Conservation (phyloP, 2,329 filamentous ascomycete genomes). For the Shiraia bambusicola region DNA sequence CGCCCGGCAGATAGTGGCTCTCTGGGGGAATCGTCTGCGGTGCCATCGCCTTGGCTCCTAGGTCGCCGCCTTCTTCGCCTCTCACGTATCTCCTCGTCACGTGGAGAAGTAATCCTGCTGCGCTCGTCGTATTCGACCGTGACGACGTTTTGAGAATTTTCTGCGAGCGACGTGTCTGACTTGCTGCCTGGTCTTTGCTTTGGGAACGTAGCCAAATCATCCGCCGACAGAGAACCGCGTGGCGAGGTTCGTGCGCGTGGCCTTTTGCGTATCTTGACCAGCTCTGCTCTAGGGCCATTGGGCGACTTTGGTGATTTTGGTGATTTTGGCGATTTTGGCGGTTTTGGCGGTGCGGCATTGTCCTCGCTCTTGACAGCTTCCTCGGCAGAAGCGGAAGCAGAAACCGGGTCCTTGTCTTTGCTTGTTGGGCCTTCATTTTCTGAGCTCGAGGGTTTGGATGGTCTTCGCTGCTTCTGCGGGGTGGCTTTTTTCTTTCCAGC, state of each 20-base stretch:
- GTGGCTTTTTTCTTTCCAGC: slow-evolving; percentile 26
- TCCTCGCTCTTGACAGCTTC: slow-evolving; percentile 26
- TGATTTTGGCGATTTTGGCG: slow-evolving; percentile 21
- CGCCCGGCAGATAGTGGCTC: slow-evolving; percentile 20
- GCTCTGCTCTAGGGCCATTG: slow-evolving; percentile 21
- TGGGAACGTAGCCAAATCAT: slow-evolving; percentile 24
- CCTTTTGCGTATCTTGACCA: slow-evolving; percentile 33
- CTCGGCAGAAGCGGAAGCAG: slow-evolving; percentile 19
- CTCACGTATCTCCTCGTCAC: slow-evolving; percentile 31
- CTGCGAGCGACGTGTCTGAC: slow-evolving; percentile 28
- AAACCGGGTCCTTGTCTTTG: slow-evolving; percentile 28
- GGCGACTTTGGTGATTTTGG: slow-evolving; percentile 24
- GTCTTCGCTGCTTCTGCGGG: slow-evolving; percentile 25
- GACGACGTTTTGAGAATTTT: slow-evolving; percentile 26
- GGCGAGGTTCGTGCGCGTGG: slow-evolving; percentile 35
- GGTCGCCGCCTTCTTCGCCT: slow-evolving; percentile 31
- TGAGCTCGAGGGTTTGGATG: slow-evolving; percentile 33
- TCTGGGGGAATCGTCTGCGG: slow-evolving; percentile 26
- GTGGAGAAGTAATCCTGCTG: slow-evolving; percentile 16
- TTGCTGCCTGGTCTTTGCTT: slow-evolving; percentile 19
- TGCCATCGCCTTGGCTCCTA: slow-evolving; percentile 26
- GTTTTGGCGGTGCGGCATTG: slow-evolving; percentile 16
- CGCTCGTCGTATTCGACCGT: slow-evolving; percentile 34
- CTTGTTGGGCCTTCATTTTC: slow-evolving; percentile 38
- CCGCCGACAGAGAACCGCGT: slow-evolving; percentile 34